These are phyloP conservation scores for Pezicula rhizophila DNA, from an alignment of 2,329 filamentous ascomycete genomes.

Conservation along the genomic window DNA sequence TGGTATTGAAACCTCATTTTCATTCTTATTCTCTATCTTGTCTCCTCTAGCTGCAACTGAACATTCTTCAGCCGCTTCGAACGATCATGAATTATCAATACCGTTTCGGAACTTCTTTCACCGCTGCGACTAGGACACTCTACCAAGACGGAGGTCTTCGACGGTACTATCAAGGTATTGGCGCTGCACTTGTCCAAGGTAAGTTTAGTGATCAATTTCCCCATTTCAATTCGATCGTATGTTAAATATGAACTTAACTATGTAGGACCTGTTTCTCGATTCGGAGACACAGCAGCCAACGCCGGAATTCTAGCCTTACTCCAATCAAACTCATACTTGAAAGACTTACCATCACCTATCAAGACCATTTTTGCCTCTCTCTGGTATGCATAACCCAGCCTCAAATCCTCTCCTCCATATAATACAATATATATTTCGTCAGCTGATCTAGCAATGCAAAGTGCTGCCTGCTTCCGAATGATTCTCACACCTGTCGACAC, in stretches of 20 bases:
- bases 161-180: slow-evolving; percentile 40
- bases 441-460: slow-evolving; percentile 12
- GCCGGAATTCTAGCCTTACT: slow-evolving; percentile 42
- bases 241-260: background rate
- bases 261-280: slow-evolving; percentile 37
- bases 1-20: slow-evolving; percentile 28
- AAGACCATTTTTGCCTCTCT: slow-evolving; percentile 42
- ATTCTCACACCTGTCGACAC: slow-evolving; percentile 43
- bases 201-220: background rate
- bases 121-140: slow-evolving; percentile 32
- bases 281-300: slow-evolving; percentile 44
- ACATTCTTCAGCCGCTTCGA: slow-evolving; percentile 33
- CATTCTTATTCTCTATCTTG: background rate
- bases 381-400: slow-evolving; percentile 24
- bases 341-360: slow-evolving; percentile 34
- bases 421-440: background rate
- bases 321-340: slow-evolving; percentile 40
- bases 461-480: slow-evolving; percentile 41
- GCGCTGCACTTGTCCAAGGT: slow-evolving; percentile 40
- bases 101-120: slow-evolving; percentile 38
- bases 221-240: background rate
- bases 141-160: slow-evolving; percentile 36
- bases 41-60: background rate
- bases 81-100: slow-evolving; percentile 49
- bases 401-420: background rate